Evolutionary conservation across 2,329 filamentous ascomycete species (phyloP).

Genomic region (Sclerotinia minor): DNA sequence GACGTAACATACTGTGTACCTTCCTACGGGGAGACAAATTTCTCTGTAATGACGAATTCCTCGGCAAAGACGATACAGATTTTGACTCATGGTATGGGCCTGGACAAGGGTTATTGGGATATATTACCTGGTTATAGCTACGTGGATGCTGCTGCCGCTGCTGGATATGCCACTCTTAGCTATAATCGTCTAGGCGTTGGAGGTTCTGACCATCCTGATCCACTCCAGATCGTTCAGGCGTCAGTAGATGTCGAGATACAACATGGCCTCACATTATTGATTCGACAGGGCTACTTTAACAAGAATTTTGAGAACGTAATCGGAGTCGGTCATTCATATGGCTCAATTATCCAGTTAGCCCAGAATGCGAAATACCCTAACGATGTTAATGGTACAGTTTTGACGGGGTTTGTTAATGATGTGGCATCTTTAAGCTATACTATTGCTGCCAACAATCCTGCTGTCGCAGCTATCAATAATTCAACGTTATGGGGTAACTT

Average conservation of each 20-base stretch:
- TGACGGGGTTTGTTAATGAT: conserved; percentile 7
- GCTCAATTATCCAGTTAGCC: conserved; percentile 10
- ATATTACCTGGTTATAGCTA: conserved; percentile 54
- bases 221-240: not conserved
- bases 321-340: conserved; percentile 4
- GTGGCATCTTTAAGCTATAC: not conserved
- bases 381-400: not conserved
- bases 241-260: conserved; percentile 2
- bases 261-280: not conserved
- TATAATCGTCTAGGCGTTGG: conserved; percentile 25
- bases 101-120: conserved; percentile 25
- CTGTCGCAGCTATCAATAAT: conserved; percentile 11
- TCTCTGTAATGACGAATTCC: not conserved
- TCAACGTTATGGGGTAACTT: not conserved
- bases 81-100: conserved; percentile 22
- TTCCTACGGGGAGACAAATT: not conserved
- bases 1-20: not conserved
- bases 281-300: not conserved
- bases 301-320: not conserved
- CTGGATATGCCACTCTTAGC: conserved; percentile 33
- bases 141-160: conserved; percentile 51
- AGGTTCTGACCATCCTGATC: conserved; percentile 1
- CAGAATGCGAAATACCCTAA: not conserved
- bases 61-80: conserved; percentile 15
- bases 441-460: conserved; percentile 5